Base-by-base conservation (phyloP, 2,329 filamentous ascomycete species). In the Macrophomina pseudophaseolina region DNA sequence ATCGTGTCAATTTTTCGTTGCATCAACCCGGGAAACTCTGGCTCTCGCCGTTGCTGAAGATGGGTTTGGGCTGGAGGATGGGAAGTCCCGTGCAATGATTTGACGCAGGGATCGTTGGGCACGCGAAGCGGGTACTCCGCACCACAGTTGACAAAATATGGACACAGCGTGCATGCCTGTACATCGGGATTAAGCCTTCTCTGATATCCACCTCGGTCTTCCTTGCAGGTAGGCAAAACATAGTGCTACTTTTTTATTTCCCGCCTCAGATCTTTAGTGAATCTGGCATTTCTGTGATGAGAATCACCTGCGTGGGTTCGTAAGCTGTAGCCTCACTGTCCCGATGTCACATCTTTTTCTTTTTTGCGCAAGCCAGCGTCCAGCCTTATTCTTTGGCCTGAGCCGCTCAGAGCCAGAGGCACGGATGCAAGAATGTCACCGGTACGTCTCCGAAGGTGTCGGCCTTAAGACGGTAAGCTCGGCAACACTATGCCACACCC, bases 381-480 rank as follows among this genome's bases (percentile, higher is more conserved):
- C 35, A 38, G 11, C 11, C 12, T 9, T 44, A n/a, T 44, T 5
- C 5, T 33, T 40, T n/a, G 12, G 38, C 8, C 23, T 14, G 28
- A 38, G 35, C 35, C 35, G 35, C 35, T 38, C 11, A 6, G 33
- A 56, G 53, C 44, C 53, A 56, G 18, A 56, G n/a, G 33, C 38
- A 32, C 4, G 9, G 16, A 14, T 23, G 23, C 23, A 33, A 44
- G 38, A 18, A 46, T 44, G 54, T 58, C 52, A 54, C n/a, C 32
- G 33, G 16, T 48, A 48, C 44, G 16, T 18, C 23, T 12, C 23
- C 38, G 3, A 8, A 2, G n/a, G 54, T 11, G 38, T 58, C 38
- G 54, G 54, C 38, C 5, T 58, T 58, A 58, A 46, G 38, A 42
- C 54, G 54, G 38, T 30, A 16, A 58, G 5, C 23, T 58, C 54